These are phyloP conservation scores for Isatis lusitanica DNA, from an alignment of 441 rosid genomes.

Conservation along the genomic window DNA sequence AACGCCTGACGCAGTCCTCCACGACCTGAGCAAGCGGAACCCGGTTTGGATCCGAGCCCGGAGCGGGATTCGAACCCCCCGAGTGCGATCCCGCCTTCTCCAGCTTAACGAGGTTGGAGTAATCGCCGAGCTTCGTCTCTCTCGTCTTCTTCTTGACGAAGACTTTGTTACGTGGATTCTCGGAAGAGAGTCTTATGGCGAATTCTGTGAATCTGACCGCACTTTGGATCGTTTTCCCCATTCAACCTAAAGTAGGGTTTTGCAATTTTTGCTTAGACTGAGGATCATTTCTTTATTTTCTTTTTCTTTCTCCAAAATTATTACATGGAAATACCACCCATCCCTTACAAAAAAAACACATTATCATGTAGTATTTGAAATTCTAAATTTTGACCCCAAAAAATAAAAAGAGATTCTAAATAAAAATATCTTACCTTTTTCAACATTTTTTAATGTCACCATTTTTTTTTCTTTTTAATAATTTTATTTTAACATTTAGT, in stretches of 20 bases:
- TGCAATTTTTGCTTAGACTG: conserved; percentile 2
- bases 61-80: conserved; percentile 39
- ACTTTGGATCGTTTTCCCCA: conserved; percentile 58
- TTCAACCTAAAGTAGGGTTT: conserved; percentile 34
- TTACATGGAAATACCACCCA: neutral
- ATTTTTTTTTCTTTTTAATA: too few species aligned
- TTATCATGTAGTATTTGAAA: neutral
- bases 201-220: conserved; percentile 44
- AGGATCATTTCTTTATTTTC: neutral
- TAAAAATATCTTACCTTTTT: neutral
- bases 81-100: conserved; percentile 38
- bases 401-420: neutral
- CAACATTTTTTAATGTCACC: neutral
- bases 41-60: conserved; percentile 42
- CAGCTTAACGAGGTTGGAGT: conserved; percentile 36
- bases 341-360: neutral
- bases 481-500: too few species aligned
- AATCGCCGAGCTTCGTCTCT: conserved; percentile 8
- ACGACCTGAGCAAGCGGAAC: conserved; percentile 67
- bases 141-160: conserved; percentile 36
- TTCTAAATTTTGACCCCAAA: too few species aligned
- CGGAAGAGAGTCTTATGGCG: conserved; percentile 47
- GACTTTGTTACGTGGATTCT: conserved; percentile 34
- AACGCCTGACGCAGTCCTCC: conserved; percentile 66
- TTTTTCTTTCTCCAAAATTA: neutral